Evolutionary conservation across 2,329 filamentous ascomycete species (phyloP), one percentile per base, ranked within the genome.

Genomic region (Ophiocordyceps camponoti-floridani): DNA sequence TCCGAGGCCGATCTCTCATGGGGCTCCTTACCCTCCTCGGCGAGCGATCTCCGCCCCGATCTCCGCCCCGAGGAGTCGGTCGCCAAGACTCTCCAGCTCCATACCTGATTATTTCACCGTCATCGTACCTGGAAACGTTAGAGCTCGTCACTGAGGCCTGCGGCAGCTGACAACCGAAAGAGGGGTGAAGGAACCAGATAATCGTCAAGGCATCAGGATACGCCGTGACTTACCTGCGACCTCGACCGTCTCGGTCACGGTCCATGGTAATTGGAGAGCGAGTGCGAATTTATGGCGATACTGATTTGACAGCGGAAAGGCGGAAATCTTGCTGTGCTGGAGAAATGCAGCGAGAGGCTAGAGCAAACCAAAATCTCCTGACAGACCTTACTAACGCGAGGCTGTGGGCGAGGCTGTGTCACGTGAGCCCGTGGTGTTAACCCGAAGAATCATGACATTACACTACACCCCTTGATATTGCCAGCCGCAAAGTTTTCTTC

Each of bases 61-160:
- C 64, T 43, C 61, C 59, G 46, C 60, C 62, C 45, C 68, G 59
- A 43, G 73, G 74, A 47, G 71, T 76, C 11, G 73, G 73, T 47
- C 73, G 64, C 64, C 75, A 77, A 35, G 72, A 76, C 58, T 77
- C 73, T 47, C 73, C 73, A 12, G 74, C 74, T 44, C 73, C 73
- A 55, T 77, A 77, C 53, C 73, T 66, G 49, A 75, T 70, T 45
- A 77, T 74, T 59, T 77, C 73, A 41, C 73, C 73, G 50, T 77
- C 73, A 50, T 77, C 73, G 52, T 73, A 48, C 30, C 47, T 48
- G 10, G n/a, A 4, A 12, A 14, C 14, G 13, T 44, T 30, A 46
- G 37, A 37, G 26, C 16, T 40, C 23, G 27, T 38, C 18, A n/a
- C n/a, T 38, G 10, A 28, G 19, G 19, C 9, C 8, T 23, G 16